These are phyloP conservation scores for Apiotrichum laibachii DNA, from an alignment of 1,284 basidiomycete species.

Conservation along the genomic window DNA sequence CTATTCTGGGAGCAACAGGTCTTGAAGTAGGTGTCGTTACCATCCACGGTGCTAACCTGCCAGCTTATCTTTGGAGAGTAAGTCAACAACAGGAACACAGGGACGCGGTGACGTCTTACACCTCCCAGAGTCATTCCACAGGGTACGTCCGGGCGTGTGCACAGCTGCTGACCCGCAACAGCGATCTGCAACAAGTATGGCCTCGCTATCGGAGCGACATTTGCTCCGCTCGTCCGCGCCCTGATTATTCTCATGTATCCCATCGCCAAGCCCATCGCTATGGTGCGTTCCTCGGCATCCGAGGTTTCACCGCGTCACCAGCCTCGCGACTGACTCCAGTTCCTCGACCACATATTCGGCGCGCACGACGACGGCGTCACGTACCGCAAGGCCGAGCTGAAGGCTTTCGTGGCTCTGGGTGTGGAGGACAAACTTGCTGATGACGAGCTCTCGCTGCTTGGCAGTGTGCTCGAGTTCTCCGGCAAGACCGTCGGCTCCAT, in stretches of 20 bases:
- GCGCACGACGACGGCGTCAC: slow-evolving; percentile 59
- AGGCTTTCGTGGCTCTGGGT: slow-evolving; percentile 71
- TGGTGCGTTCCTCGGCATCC: slow-evolving; percentile 23
- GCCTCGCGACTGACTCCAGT: slow-evolving; percentile 13
- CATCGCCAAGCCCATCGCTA: slow-evolving; percentile 51
- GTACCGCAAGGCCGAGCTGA: slow-evolving; percentile 86
- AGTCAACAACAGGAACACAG: not conserved
- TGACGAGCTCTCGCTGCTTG: slow-evolving; percentile 78
- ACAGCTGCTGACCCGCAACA: slow-evolving; percentile 18
- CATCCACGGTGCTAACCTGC: slow-evolving; percentile 4
- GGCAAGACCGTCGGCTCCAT: slow-evolving; percentile 74
- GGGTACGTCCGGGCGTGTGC: slow-evolving; percentile 23
- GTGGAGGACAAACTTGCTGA: slow-evolving; percentile 74
- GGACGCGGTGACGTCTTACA: not conserved
- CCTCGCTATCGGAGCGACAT: slow-evolving; percentile 54
- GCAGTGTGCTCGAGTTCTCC: slow-evolving; percentile 77
- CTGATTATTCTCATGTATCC: slow-evolving; percentile 53
- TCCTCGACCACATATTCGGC: slow-evolving; percentile 54
- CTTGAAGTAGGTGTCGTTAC: slow-evolving; percentile 26
- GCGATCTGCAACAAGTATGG: slow-evolving; percentile 56
- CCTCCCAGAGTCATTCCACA: slow-evolving; percentile 45
- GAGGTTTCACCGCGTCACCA: not conserved
- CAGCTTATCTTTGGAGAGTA: slow-evolving; percentile 28
- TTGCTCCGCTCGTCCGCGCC: slow-evolving; percentile 52
- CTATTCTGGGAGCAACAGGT: slow-evolving; percentile 31